Base-by-base conservation (phyloP, 768 basidiomycete species). In the Holtermanniella nyarrowii region DNA sequence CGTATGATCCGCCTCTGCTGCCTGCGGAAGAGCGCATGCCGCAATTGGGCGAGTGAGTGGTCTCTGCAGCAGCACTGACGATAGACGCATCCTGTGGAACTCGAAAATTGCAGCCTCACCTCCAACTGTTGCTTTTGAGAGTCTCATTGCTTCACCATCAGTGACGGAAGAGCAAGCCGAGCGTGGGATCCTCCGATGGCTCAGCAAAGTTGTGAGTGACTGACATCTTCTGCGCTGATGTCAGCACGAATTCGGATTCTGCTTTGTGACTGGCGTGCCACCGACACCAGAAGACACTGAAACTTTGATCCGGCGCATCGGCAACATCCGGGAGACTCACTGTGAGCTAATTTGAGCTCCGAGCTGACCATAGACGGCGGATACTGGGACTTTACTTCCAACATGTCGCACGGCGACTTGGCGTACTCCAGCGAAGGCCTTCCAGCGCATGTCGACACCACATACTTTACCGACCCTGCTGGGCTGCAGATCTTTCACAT, bases 401-500 rank as follows among this genome's bases (percentile, higher is more conserved):
- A 93, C 65, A 77, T 91, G 20, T 82, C 83, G 16, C 88, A 84
- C 61, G 89, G 89, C 12, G 93, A 99, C 69, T 85, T 89, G 5
- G 90, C 93, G 0, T 99, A 99, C 74, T 88, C 89, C 3, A 86
- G 82, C 4, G 72, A 93, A 42, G 85, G 84, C 0, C 80, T 99
- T 5, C 82, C 80, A 3, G 89, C 88, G 0, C 93, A 99, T 67
- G 84, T 82, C 0, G 83, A 85, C 56, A 82, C 77, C 41, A 82
- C 82, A 10, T 85, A 84, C 57, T 77, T 88, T 77, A 91, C 85
- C 22, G 88, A 96, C 69, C 91, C 93, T 3, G 85, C 85, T 51
- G 91, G 93, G n/a, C 75, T 97, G 12, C 95, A 99, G 62, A 75
- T 95, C 43, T 96, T 97, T 75, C 95, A 99, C 71, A 78, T 96